A percentile compares a stretch with the other conserved stretches of the same genome.
phyloP scores from a whole-genome alignment of 208 protist species.

The Wallacemonas collosoma region DNA sequence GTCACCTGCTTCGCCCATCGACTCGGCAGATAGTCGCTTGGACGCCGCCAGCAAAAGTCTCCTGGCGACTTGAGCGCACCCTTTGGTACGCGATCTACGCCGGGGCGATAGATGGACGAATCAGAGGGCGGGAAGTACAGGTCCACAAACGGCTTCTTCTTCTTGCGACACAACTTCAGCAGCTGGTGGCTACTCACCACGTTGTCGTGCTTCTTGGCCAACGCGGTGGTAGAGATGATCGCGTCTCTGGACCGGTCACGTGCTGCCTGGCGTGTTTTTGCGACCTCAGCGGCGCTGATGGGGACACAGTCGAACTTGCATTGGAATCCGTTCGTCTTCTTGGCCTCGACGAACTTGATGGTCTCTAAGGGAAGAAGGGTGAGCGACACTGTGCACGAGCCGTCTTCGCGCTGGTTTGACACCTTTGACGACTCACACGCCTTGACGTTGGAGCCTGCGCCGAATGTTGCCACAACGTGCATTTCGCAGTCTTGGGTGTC shows the following conservation, averaged over 20 bases:
- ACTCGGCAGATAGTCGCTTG: constrained; percentile 52
- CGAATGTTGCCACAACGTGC: constrained; percentile 50
- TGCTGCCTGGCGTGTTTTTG: constrained; percentile 6
- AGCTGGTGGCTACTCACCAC: constrained; percentile 38
- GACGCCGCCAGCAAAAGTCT: constrained; percentile 49
- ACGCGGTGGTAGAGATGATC: constrained; percentile 26
- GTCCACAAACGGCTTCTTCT: constrained; percentile 48
- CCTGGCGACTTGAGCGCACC: constrained; percentile 29
- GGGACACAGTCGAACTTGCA: constrained; percentile 27
- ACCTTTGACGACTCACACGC: constrained; percentile 15
- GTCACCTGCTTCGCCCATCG: constrained; percentile 42
- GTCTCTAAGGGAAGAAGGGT: constrained; percentile 45
- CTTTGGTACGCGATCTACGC: constrained; percentile 35
- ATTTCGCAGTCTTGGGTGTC: constrained; percentile 80
- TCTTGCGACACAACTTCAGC: constrained; percentile 34
- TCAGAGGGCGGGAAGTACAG: constrained; percentile 47
- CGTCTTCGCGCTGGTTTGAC: constrained; percentile 20
- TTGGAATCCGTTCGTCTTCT: constrained; percentile 39
- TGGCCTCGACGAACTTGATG: constrained; percentile 39
- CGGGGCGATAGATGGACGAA: constrained; percentile 46
- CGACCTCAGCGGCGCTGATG: constrained; percentile 29
- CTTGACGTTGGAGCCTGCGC: constrained; percentile 35
- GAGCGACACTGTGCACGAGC: constrained; percentile 34
- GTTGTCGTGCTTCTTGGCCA: constrained; percentile 24
- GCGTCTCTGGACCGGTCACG: constrained; percentile 17